Evolutionary conservation across 768 basidiomycete genomes (phyloP), one percentile per base, ranked within the genome.

Genomic region (Fistulinella prunicolor): DNA sequence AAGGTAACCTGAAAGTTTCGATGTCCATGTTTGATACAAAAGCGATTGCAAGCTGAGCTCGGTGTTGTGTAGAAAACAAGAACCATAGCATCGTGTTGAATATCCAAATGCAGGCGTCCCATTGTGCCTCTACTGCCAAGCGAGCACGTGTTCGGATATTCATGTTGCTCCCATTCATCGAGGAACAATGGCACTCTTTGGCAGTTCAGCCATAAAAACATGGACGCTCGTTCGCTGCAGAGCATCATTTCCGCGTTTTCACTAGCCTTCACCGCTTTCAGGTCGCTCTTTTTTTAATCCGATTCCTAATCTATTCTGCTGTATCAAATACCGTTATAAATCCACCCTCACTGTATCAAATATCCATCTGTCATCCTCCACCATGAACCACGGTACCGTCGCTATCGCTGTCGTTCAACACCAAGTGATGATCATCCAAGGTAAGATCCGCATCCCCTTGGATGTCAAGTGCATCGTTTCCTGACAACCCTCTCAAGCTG

Each of bases 351-450:
- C 50, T 58, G 56, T 54, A 60, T 60, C 57, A 45, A 44, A 34
- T 36, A 50, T 9, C 32, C 17, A 20, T 46, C 32, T n/a, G n/a
- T n/a, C n/a, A n/a, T n/a, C 32, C 24, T 68, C 66, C 63, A 73
- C 50, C 29, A 61, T 82, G 73, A 67, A 76, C 55, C 65, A 78
- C 60, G 82, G 85, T 43, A 75, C 78, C 34, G 68, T 86, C 49
- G 86, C 84, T 43, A 77, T 87, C 47, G 86, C 86, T 19, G 60
- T 86, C 49, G 82, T 87, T 38, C 80, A 82, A 54, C 80, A 77
- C 57, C 79, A 82, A 61, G 80, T 88, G 28, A 79, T 78, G 73
- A 62, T 88, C 51, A 80, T 86, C 21, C 81, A 83, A 79, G 79
- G 86, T 83, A 56, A 47, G 65, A 29, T 29, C 8, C 12, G 19